These are phyloP conservation scores for Primulina huaijiensis DNA, from an alignment of 257 asterid species.

Conservation along the genomic window DNA sequence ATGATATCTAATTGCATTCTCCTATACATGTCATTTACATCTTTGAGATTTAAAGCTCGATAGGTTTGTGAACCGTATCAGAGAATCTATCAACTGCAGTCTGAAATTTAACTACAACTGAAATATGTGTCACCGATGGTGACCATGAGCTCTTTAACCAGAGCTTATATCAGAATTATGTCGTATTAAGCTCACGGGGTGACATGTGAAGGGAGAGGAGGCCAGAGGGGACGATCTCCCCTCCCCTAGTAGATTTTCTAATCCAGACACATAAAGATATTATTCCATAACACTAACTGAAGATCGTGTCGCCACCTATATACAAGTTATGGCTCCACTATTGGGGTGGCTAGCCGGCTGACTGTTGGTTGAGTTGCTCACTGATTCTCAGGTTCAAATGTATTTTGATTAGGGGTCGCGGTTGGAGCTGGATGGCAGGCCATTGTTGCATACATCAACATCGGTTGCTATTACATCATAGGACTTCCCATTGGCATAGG, in stretches of 20 bases:
- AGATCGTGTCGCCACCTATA: not conserved
- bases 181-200: too few relatives aligned
- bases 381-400: not conserved
- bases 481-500: constrained; percentile 76
- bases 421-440: constrained; percentile 98
- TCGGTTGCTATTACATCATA: constrained; percentile 65
- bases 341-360: not conserved
- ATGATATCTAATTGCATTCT: not conserved
- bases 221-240: too few relatives aligned
- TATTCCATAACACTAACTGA: not conserved
- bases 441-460: constrained; percentile 64
- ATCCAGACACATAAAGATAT: not conserved
- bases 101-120: too few relatives aligned
- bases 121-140: too few relatives aligned
- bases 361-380: not conserved
- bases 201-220: too few relatives aligned
- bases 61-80: too few relatives aligned
- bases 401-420: constrained; percentile 60
- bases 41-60: too few relatives aligned
- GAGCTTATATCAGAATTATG: too few relatives aligned
- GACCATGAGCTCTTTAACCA: too few relatives aligned
- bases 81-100: too few relatives aligned
- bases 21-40: too few relatives aligned
- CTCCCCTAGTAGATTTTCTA: not conserved
- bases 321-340: not conserved